A percentile compares a stretch with the other conserved stretches of the same genome.
These are phyloP conservation scores for Ambrosia hybrid DNA, from an alignment of 140 eudicot species.

Conservation along the genomic window DNA sequence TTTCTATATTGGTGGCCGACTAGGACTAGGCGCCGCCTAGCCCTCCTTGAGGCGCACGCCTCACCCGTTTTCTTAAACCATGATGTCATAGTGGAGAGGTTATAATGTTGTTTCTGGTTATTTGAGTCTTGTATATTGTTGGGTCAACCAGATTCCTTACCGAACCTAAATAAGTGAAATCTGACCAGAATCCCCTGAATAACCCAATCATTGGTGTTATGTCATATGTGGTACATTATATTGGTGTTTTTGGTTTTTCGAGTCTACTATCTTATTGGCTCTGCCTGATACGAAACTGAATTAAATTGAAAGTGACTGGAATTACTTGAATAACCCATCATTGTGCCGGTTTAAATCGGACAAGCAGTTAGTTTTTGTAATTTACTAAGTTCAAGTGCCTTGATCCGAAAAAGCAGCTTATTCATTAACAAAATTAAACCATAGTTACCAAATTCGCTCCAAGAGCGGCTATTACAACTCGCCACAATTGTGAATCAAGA, in stretches of 20 bases:
- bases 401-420: too few species aligned
- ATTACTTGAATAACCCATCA: background rate
- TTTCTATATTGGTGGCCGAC: too few species aligned
- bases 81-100: background rate
- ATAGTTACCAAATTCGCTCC: too few species aligned
- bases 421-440: too few species aligned
- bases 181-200: background rate
- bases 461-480: too few species aligned
- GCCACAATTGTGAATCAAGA: too few species aligned
- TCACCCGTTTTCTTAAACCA: too few species aligned
- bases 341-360: too few species aligned
- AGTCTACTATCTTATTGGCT: background rate
- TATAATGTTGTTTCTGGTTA: slow-evolving; percentile 1
- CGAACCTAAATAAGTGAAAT: background rate
- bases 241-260: background rate
- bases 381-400: too few species aligned
- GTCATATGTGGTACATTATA: background rate
- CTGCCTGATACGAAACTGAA: background rate
- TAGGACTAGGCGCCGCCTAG: too few species aligned
- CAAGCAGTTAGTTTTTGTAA: too few species aligned
- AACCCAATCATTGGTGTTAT: background rate
- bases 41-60: too few species aligned
- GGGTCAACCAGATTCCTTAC: background rate
- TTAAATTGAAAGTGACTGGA: background rate
- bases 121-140: background rate